A percentile compares a stretch with the other conserved stretches of the same genome.
Evolutionary conservation across 371 early-diverging fungal species (phyloP).

Genomic region (Synchytrium microbalum): DNA sequence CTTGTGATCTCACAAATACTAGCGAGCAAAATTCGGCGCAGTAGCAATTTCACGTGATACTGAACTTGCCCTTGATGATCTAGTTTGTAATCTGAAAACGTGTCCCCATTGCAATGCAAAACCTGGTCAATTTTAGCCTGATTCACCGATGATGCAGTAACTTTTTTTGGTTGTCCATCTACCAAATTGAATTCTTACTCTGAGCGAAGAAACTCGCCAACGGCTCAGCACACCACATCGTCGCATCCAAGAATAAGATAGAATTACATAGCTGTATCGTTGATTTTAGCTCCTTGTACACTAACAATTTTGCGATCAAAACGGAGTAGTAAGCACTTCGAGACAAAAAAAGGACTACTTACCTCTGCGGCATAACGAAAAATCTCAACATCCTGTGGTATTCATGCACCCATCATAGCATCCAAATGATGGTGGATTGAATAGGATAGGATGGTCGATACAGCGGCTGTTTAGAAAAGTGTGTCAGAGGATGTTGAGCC

Average conservation of each 20-base stretch:
- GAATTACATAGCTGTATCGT: constrained; percentile 66
- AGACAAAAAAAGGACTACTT: neutral
- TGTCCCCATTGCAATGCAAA: constrained; percentile 17
- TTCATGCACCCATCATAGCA: neutral
- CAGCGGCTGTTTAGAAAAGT: neutral
- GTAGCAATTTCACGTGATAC: constrained; percentile 21
- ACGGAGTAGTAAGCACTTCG: neutral
- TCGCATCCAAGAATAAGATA: constrained; percentile 60
- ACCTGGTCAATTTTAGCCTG: constrained; percentile 1
- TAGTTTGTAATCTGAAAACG: constrained; percentile 21
- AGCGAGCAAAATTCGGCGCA: constrained; percentile 36
- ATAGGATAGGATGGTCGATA: neutral
- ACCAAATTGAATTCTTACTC: constrained; percentile 33
- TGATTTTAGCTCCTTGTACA: constrained; percentile 62
- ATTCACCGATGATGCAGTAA: neutral
- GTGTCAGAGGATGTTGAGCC: no score
- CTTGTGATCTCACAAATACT: constrained; percentile 21
- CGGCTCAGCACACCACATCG: constrained; percentile 55
- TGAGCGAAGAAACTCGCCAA: constrained; percentile 59
- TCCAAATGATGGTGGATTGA: neutral
- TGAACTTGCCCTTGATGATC: constrained; percentile 5
- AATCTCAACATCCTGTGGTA: neutral
- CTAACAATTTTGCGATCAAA: no score
- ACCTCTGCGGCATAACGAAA: neutral
- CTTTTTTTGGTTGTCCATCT: no score